These are phyloP conservation scores for Pyrenophora teres DNA, from an alignment of 2,329 filamentous ascomycete species.

Conservation along the genomic window DNA sequence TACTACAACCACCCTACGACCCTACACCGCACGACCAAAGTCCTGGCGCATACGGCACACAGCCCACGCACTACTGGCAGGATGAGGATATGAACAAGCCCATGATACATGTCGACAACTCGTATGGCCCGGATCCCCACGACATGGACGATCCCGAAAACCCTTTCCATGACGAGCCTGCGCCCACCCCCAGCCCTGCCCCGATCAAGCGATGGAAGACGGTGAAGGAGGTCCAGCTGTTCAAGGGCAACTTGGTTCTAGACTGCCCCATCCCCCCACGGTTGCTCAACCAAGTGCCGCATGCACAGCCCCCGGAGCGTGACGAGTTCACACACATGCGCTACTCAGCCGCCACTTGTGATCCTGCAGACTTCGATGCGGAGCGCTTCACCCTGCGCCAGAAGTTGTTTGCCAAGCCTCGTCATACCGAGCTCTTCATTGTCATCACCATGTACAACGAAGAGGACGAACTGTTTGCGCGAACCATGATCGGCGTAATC, in stretches of 20 bases:
- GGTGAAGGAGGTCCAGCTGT: constrained; percentile 96
- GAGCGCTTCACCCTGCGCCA: constrained; percentile 91
- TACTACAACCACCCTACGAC: constrained; percentile 87
- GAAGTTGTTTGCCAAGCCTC: constrained; percentile 85
- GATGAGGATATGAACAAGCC: constrained; percentile 74
- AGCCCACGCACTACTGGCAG: constrained; percentile 62
- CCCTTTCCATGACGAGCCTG: constrained; percentile 49
- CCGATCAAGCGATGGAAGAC: constrained; percentile 93
- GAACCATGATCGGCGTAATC: constrained; percentile 95
- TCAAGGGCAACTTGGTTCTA: constrained; percentile 93
- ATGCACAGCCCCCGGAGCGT: constrained; percentile 77
- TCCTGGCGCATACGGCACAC: constrained; percentile 59
- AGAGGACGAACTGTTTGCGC: constrained; percentile 91
- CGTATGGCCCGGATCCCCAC: constrained; percentile 65
- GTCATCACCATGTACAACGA: constrained; percentile 99
- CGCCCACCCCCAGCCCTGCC: constrained; percentile 59
- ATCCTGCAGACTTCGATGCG: constrained; percentile 84
- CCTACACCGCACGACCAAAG: constrained; percentile 66
- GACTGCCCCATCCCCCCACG: constrained; percentile 94
- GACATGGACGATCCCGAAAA: constrained; percentile 47
- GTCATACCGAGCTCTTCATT: constrained; percentile 94
- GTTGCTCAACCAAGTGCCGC: constrained; percentile 83
- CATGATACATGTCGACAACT: constrained; percentile 70
- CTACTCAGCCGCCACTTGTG: constrained; percentile 93
- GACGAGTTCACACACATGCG: constrained; percentile 88